Conservation (phyloP, 352 stramenopile species). For the Phytophthora palmivora region DNA sequence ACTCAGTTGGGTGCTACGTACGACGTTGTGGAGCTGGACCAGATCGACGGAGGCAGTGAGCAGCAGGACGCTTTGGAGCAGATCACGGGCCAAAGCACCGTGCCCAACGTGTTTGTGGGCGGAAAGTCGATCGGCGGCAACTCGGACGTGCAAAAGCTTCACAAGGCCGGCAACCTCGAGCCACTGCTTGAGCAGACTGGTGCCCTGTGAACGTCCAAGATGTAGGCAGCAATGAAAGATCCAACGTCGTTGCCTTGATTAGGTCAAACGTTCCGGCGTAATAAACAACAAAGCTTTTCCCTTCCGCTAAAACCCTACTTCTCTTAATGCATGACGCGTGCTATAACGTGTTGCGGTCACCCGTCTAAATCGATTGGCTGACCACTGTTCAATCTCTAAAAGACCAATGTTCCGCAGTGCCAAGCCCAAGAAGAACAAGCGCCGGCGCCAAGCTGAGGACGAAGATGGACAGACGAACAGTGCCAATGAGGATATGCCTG, state of each 20-base stretch:
- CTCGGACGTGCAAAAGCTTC: constrained; percentile 92
- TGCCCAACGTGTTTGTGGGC: constrained; percentile 98
- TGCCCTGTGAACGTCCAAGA: constrained; percentile 44
- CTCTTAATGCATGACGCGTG: no score
- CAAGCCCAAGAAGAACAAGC: constrained; percentile 63
- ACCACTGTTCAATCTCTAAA: constrained; percentile 1
- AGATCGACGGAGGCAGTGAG: constrained; percentile 53
- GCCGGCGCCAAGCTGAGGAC: constrained; percentile 45
- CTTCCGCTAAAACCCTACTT: no score
- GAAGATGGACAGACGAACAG: constrained; percentile 28
- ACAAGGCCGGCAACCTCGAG: constrained; percentile 89
- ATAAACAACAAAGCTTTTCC: constrained; percentile 12
- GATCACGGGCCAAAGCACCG: constrained; percentile 92
- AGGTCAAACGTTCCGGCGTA: constrained; percentile 2
- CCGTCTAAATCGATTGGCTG: constrained; percentile 22
- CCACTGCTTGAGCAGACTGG: constrained; percentile 84
- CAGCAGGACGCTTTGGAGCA: constrained; percentile 67
- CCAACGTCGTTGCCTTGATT: neutral
- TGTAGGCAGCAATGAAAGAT: constrained; percentile 17
- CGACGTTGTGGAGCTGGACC: constrained; percentile 70
- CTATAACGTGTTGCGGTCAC: neutral
- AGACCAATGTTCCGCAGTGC: constrained; percentile 46
- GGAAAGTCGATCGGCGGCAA: constrained; percentile 95
- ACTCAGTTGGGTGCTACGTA: constrained; percentile 59
- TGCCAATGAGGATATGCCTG: constrained; percentile 9